Conservation (phyloP, 164 flowering plant genomes). For the Annona cherimola region DNA sequence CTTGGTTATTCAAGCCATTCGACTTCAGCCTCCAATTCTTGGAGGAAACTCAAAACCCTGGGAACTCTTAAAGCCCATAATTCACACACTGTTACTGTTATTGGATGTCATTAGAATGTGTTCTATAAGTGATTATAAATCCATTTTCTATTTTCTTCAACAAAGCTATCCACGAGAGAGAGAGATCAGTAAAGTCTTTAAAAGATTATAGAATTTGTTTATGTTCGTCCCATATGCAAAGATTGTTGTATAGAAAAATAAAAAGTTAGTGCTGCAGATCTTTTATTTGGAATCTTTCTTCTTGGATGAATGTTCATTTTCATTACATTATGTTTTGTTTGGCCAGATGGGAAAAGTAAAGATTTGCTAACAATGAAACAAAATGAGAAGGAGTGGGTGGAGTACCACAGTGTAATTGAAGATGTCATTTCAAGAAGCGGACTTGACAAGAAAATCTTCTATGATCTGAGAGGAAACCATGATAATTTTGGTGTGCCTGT, state of each 20-base stretch:
- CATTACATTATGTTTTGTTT: constrained; percentile 6
- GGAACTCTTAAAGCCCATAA: no score
- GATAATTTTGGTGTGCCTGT: constrained; percentile 83
- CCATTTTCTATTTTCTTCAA: no score
- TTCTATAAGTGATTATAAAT: no score
- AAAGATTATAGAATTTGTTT: neutral
- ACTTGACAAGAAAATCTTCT: constrained; percentile 63
- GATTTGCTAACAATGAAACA: constrained; percentile 77
- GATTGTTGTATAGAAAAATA: neutral
- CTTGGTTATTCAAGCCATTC: no score
- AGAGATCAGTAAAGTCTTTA: no score
- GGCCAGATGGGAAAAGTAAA: constrained; percentile 82
- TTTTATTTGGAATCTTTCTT: neutral
- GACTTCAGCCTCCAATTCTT: no score
- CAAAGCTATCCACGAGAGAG: no score
- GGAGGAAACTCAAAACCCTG: no score
- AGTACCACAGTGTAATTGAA: constrained; percentile 60
- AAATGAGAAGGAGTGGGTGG: constrained; percentile 79
- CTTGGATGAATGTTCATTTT: neutral
- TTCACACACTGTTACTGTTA: no score
- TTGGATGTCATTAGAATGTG: no score
- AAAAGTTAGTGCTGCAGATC: neutral
- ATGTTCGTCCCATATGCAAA: neutral
- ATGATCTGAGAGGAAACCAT: constrained; percentile 97
- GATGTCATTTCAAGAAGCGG: constrained; percentile 67